Evolutionary conservation across 179 eudicot species (phyloP).

Genomic region (Heliamphora pulchella): DNA sequence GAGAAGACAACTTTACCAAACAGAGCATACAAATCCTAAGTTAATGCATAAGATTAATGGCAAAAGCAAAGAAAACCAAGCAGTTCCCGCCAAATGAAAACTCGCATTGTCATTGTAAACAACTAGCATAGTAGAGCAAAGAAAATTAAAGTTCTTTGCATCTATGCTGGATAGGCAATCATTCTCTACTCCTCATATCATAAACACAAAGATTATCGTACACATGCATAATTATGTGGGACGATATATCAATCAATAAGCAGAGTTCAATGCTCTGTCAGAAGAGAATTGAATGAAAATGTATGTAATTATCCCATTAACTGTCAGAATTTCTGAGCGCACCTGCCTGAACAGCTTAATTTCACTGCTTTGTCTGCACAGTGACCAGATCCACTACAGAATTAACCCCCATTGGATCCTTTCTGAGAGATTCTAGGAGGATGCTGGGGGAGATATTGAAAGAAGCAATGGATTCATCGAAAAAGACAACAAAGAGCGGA

Average conservation of each 20-base stretch:
- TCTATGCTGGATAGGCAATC: not conserved
- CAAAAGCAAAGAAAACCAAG: not conserved
- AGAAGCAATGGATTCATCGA: no score
- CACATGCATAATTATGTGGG: not conserved
- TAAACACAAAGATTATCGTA: not conserved
- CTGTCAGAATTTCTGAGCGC: not conserved
- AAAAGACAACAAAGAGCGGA: no score
- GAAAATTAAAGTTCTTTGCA: not conserved
- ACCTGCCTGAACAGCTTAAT: no score
- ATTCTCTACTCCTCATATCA: not conserved
- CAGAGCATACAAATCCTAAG: not conserved
- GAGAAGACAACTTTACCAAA: constrained; percentile 17
- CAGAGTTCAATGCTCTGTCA: not conserved
- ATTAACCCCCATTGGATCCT: no score
- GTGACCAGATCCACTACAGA: no score
- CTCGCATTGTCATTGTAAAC: not conserved
- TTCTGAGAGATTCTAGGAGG: no score
- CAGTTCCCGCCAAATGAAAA: not conserved
- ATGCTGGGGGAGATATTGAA: no score
- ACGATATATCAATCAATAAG: not conserved
- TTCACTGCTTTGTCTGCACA: no score
- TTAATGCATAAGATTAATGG: not conserved
- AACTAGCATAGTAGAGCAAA: not conserved
- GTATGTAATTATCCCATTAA: not conserved
- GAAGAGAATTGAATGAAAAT: not conserved